Evolutionary conservation across 2,329 filamentous ascomycete species (phyloP), one percentile per base, ranked within the genome.

Genomic region (Nemania abortiva): DNA sequence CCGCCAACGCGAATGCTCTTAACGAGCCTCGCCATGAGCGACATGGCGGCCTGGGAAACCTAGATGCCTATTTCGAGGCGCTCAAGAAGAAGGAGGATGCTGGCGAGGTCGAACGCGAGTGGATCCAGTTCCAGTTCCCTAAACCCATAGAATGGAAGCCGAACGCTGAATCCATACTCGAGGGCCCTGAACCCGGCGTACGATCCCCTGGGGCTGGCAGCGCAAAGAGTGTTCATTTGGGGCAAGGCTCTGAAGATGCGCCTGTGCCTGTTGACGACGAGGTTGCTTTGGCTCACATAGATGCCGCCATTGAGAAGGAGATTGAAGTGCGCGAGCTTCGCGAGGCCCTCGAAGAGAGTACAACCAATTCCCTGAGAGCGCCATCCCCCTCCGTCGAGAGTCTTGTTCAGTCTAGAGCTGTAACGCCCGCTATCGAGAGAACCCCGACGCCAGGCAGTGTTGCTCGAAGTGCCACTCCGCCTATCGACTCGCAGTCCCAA

Each of bases 31-130:
- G 87, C 64, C 82, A 85, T 66, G 86, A 88, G 50, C 85, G 82
- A 72, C 79, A 78, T 67, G 76, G 76, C 50, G 82, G 79, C 66
- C 88, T 91, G 82, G 88, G 88, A 71, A 92, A 91, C 69, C 79
- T 98, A 86, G 94, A 95, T 71, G 94, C 93, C 75, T 98, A 97
- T 82, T 97, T 94, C 77, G 94, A 96, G 80, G 93, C 94, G 63
- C 92, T 96, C 84, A 94, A 95, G 81, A 91, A 92, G 79, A 88
- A 74, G 56, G 74, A 78, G 63, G 76, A 77, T 59, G 71, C 65
- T n/a, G 83, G 86, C 22, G 87, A 88, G 45, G 83, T 90, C 56
- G 91, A 94, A 59, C 90, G 91, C 74, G 95, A 98, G 79, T 97
- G 94, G 94, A 91, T 91, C 52, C 94, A 97, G 79, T 97, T 94